A percentile compares a stretch with the other conserved stretches of the same genome.
Conservation (phyloP, 129 eudicot species). For the Escallonia herrerae region DNA sequence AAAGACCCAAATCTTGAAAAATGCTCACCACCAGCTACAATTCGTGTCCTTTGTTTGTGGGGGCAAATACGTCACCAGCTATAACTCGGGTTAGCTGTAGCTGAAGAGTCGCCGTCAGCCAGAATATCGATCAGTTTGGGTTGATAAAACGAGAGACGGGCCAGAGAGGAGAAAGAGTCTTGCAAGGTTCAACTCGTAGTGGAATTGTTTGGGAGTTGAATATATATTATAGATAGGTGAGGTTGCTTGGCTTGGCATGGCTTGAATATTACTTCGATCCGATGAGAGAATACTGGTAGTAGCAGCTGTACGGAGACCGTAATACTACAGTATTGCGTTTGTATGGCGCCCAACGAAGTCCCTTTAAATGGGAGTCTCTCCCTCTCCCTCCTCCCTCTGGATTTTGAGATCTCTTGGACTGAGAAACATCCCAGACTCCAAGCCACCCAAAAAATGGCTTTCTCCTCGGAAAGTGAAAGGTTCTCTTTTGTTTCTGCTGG, state of each 20-base stretch:
- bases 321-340: not conserved
- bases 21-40: not conserved
- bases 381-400: not conserved
- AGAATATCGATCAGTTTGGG: too few relatives aligned
- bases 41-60: too few relatives aligned
- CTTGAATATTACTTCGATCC: constrained; percentile 4
- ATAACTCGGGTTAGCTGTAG: constrained; percentile 4
- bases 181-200: constrained; percentile 27
- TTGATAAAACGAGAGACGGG: not conserved
- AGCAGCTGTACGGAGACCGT: not conserved
- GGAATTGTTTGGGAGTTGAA: constrained; percentile 17
- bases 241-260: constrained; percentile 5
- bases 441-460: too few relatives aligned
- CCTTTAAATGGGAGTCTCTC: not conserved
- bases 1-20: not conserved
- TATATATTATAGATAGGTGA: constrained; percentile 14
- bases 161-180: constrained; percentile 12
- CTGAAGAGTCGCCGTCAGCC: not conserved
- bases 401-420: too few relatives aligned
- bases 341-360: constrained; percentile 4
- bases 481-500: too few relatives aligned
- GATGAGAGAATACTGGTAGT: not conserved
- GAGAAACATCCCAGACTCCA: too few relatives aligned
- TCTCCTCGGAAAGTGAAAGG: too few relatives aligned
- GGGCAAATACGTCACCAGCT: constrained; percentile 1